These are phyloP conservation scores for Solanum chiquidenum DNA, from an alignment of 257 asterid species.

Conservation along the genomic window DNA sequence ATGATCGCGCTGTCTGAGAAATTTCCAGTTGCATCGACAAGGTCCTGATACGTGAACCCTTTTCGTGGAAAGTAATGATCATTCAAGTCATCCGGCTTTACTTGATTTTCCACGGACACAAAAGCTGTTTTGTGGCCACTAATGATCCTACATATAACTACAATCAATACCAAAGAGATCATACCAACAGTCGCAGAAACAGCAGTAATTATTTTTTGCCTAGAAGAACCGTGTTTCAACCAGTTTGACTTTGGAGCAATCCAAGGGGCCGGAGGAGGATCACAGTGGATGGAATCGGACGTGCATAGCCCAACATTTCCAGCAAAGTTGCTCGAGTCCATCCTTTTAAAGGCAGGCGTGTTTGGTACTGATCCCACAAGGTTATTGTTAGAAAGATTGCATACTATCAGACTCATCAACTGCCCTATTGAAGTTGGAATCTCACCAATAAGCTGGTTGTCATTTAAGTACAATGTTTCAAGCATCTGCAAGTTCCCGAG, in stretches of 20 bases:
- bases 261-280: constrained; percentile 14
- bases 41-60: constrained; percentile 65
- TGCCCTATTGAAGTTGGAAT: constrained; percentile 70
- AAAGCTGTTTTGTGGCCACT: constrained; percentile 18
- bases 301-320: constrained; percentile 57
- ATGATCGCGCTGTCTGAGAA: constrained; percentile 49
- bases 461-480: constrained; percentile 56
- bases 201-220: constrained; percentile 45
- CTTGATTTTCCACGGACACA: constrained; percentile 35
- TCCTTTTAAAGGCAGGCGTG: constrained; percentile 49
- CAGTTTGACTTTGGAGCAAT: constrained; percentile 18
- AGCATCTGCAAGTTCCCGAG: constrained; percentile 79
- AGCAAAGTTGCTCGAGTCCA: constrained; percentile 62
- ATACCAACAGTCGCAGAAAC: constrained; percentile 45
- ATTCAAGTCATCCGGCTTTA: constrained; percentile 31
- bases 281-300: constrained; percentile 24
- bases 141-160: constrained; percentile 47
- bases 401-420: constrained; percentile 48
- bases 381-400: constrained; percentile 75
- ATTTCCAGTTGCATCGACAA: constrained; percentile 60
- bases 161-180: constrained; percentile 40
- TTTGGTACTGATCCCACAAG: constrained; percentile 63
- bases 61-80: constrained; percentile 57
- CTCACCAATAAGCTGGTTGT: constrained; percentile 66
- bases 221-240: constrained; percentile 31